Evolutionary conservation across 768 basidiomycete species (phyloP), one percentile per base, ranked within the genome.

Genomic region (button mushroom (Agaricus bisporus)): DNA sequence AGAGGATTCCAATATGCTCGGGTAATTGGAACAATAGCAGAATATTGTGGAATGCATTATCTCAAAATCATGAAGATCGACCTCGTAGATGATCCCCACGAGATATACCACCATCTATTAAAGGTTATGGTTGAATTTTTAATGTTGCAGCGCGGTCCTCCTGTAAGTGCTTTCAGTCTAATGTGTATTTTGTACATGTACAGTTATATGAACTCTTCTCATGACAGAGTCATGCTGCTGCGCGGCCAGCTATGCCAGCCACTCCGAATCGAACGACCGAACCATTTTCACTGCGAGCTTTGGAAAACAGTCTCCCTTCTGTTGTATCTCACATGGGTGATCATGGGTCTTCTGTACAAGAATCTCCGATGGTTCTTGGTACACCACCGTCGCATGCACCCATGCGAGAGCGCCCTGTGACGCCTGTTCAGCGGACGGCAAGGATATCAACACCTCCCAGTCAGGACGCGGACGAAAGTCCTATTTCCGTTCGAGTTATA

Each of bases 91-190:
- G 57, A 64, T 48, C 59, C 61, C 10, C 59, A 68, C 49, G 65
- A 68, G 47, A 58, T 66, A 37, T 70, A 63, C 44, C 56, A 62
- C 47, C 70, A 71, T 54, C 45, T 60, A 11, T 53, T 68, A 10
- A 51, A 57, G 8, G 59, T 59, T 2, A 65, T 71, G 37, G 47
- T 42, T 4, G 53, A 54, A 12, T 41, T 60, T 4, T 22, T 66
- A 20, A 41, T 50, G 12, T 58, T 51, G 44, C 53, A 59, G 45
- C 57, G 59, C 4, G 65, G 63, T 10, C 59, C 63, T 47, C 61
- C 64, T 2, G 65, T 66, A 42, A 48, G 59, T 58, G 39, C 12
- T 7, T 39, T 18, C 44, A 7, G 3, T 22, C 49, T 29, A 18
- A 49, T 35, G 38, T 32, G 18, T 41, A 9, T 14, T 15, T 14